Conservation (phyloP, 805 yeast genomes). For the Metschnikowia shivogae region DNA sequence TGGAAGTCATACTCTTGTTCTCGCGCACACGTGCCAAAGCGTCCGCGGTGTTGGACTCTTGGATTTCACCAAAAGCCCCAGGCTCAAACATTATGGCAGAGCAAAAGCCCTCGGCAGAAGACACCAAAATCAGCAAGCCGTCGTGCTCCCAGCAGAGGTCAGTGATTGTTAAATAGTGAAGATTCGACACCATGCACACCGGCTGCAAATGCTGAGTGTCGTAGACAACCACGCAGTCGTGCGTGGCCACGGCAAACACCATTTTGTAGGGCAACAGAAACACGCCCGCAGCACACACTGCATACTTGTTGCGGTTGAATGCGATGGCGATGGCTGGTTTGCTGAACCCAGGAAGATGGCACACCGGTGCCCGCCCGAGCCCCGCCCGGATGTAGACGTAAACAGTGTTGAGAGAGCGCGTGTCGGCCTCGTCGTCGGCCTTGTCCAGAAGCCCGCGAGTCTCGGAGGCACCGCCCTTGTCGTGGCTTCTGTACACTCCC, state of each 20-base stretch:
- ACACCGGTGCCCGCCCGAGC: conserved; percentile 64
- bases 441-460: background rate
- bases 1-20: too few relatives aligned
- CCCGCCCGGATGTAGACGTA: conserved; percentile 74
- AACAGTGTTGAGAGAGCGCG: conserved; percentile 54
- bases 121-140: conserved; percentile 64
- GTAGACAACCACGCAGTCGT: conserved; percentile 75
- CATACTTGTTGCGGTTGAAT: conserved; percentile 67
- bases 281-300: conserved; percentile 22
- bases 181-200: conserved; percentile 66
- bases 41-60: conserved; percentile 4
- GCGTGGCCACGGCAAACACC: conserved; percentile 90
- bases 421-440: conserved; percentile 14
- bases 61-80: conserved; percentile 51
- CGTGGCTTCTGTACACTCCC: conserved; percentile 49
- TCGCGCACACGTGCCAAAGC: background rate
- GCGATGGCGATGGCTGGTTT: conserved; percentile 82
- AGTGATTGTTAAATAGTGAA: conserved; percentile 86
- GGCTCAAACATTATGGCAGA: conserved; percentile 56
- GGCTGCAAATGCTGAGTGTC: conserved; percentile 73
- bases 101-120: conserved; percentile 93
- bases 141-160: conserved; percentile 82
- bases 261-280: conserved; percentile 70
- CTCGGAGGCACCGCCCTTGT: background rate
- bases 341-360: conserved; percentile 71